Conservation (phyloP, 2,329 filamentous ascomycete genomes). For the Cladosporium colombiae region DNA sequence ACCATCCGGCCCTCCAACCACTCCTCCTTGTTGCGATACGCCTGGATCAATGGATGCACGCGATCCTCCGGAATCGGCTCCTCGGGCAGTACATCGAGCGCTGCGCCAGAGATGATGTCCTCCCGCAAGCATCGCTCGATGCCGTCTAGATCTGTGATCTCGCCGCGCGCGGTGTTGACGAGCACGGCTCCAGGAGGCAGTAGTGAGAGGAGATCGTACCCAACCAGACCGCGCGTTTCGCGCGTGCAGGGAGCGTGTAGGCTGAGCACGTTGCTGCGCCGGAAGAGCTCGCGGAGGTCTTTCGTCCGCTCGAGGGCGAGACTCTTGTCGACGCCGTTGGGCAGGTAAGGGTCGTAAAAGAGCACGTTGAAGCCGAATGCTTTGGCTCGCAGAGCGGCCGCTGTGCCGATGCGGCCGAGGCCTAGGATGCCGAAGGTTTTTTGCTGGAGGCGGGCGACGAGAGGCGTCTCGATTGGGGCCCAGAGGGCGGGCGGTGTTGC, state of each 20-base stretch:
- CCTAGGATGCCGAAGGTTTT: conserved; percentile 35
- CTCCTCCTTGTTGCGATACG: conserved; percentile 39
- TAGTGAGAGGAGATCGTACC: conserved; percentile 34
- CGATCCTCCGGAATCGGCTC: conserved; percentile 35
- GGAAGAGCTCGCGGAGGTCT: conserved; percentile 37
- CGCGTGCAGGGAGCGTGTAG: conserved; percentile 73
- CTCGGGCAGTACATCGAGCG: conserved; percentile 37
- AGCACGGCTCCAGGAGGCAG: conserved; percentile 33
- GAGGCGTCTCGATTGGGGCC: conserved; percentile 32
- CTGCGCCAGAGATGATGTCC: conserved; percentile 34
- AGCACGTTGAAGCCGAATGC: conserved; percentile 36
- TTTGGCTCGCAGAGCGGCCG: conserved; percentile 35
- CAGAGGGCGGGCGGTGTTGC: conserved; percentile 35
- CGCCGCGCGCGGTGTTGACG: conserved; percentile 37
- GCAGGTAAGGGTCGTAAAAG: conserved; percentile 38
- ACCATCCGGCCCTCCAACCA: conserved; percentile 46
- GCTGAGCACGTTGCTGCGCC: conserved; percentile 61
- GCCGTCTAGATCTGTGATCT: conserved; percentile 36
- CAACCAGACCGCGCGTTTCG: conserved; percentile 50
- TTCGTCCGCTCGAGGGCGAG: conserved; percentile 35
- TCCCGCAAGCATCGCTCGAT: conserved; percentile 34
- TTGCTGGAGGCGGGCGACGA: conserved; percentile 31
- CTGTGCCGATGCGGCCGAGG: conserved; percentile 35
- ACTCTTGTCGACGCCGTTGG: conserved; percentile 36
- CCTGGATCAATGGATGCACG: conserved; percentile 34